A percentile compares a stretch with the other conserved stretches of the same genome.
Conservation (phyloP, 2,329 filamentous ascomycete genomes). For the Amauroascus verrucosus region DNA sequence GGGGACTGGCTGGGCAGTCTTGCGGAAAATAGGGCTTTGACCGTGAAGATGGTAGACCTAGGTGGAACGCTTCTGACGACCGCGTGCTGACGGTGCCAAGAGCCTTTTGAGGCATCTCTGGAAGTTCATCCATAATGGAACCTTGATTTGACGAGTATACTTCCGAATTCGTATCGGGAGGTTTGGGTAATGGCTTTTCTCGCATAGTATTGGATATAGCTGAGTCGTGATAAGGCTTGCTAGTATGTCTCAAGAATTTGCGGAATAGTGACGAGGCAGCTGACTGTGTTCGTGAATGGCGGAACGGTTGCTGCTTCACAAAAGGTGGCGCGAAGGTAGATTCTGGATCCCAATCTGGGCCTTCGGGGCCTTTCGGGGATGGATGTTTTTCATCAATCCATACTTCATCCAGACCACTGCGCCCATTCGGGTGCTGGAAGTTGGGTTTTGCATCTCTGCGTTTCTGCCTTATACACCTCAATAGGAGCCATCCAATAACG, state of each 20-base stretch:
- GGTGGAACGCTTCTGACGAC: slow-evolving; percentile 1
- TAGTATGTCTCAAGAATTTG: slow-evolving; percentile 7
- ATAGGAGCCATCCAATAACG: slow-evolving; percentile 7
- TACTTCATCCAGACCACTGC: neutral
- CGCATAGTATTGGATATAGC: slow-evolving; percentile 6
- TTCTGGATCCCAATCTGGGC: slow-evolving; percentile 13
- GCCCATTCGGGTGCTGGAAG: neutral
- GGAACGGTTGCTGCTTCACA: neutral
- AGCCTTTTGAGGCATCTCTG: slow-evolving; percentile 7
- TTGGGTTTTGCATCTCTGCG: neutral
- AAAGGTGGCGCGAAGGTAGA: slow-evolving; percentile 16
- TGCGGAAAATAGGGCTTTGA: neutral
- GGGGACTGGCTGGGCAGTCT: neutral
- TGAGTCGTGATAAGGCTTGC: neutral
- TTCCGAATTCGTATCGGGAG: slow-evolving; percentile 1
- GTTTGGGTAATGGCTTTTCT: slow-evolving; percentile 5
- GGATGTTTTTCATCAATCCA: slow-evolving; percentile 3
- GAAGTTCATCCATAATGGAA: neutral
- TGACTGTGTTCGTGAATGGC: slow-evolving; percentile 7
- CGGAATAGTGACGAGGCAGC: slow-evolving; percentile 11
- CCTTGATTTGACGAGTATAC: neutral
- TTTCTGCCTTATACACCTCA: slow-evolving; percentile 2
- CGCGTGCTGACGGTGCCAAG: slow-evolving; percentile 10
- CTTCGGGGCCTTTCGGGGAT: neutral
- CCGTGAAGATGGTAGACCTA: neutral